These are phyloP conservation scores for Cyberlindnera maritima DNA, from an alignment of 805 yeast species.

Conservation along the genomic window DNA sequence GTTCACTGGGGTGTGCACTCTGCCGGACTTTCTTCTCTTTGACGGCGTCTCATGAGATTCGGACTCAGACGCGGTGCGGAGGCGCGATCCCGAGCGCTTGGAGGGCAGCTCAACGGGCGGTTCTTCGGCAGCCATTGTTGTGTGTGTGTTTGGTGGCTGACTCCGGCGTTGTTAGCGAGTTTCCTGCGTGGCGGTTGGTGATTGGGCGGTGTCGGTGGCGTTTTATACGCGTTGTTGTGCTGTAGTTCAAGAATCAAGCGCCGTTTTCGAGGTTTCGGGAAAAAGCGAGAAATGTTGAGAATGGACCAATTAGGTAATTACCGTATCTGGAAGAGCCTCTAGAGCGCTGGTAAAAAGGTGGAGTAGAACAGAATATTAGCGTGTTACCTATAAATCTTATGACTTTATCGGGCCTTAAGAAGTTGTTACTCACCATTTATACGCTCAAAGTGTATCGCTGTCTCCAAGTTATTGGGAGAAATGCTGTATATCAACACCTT, in stretches of 20 bases:
- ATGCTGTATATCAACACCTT: no score
- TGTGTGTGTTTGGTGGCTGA: background rate
- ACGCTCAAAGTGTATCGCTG: no score
- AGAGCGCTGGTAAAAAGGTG: no score
- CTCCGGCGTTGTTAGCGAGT: background rate
- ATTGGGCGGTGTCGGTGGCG: background rate
- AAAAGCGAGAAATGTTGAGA: no score
- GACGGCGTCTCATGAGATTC: conserved; percentile 10
- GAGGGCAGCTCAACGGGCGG: conserved; percentile 1
- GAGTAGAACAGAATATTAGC: no score
- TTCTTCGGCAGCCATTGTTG: conserved; percentile 3
- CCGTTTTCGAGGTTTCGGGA: no score
- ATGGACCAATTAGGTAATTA: background rate
- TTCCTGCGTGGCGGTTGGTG: background rate
- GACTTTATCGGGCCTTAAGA: no score
- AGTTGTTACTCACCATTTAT: no score
- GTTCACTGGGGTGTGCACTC: conserved; percentile 13
- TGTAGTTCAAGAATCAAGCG: no score
- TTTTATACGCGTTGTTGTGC: background rate
- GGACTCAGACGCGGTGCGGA: background rate
- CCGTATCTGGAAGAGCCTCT: background rate
- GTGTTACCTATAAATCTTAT: no score
- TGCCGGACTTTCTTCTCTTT: conserved; percentile 19
- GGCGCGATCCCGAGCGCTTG: conserved; percentile 9
- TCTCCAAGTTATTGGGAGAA: no score